Evolutionary conservation across 2,329 filamentous ascomycete species (phyloP).

Genomic region (Aureobasidium sp.): DNA sequence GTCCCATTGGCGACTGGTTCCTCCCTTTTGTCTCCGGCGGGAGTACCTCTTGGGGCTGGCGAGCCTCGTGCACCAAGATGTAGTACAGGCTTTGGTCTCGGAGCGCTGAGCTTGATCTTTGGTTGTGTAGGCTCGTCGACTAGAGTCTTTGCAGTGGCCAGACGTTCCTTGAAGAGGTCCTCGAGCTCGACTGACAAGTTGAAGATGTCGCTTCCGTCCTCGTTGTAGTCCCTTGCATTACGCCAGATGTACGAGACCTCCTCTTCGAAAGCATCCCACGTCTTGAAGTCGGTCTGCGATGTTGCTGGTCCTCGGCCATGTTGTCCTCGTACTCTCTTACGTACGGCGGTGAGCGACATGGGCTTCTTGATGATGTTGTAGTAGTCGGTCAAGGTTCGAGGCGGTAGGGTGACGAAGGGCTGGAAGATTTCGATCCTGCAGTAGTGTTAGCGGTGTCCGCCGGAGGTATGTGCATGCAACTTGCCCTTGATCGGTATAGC

Average conservation of each 20-base stretch:
- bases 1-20: slow-evolving; percentile 39
- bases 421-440: slow-evolving; percentile 61
- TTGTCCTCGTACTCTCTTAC: slow-evolving; percentile 67
- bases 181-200: slow-evolving; percentile 69
- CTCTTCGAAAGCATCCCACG: slow-evolving; percentile 73
- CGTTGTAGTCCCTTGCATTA: slow-evolving; percentile 84
- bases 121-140: slow-evolving; percentile 65
- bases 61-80: slow-evolving; percentile 31
- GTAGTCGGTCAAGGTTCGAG: slow-evolving; percentile 71
- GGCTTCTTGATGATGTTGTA: slow-evolving; percentile 77
- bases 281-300: slow-evolving; percentile 62
- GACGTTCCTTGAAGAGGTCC: slow-evolving; percentile 59
- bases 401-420: slow-evolving; percentile 70
- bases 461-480: slow-evolving; percentile 20
- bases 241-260: slow-evolving; percentile 75
- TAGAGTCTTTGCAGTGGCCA: slow-evolving; percentile 63
- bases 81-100: slow-evolving; percentile 35
- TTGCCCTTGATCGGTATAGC: slow-evolving; percentile 58
- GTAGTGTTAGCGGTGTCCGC: slow-evolving; percentile 15
- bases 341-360: slow-evolving; percentile 66
- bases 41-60: slow-evolving; percentile 38
- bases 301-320: slow-evolving; percentile 57
- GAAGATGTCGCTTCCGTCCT: slow-evolving; percentile 81
- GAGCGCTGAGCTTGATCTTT: slow-evolving; percentile 74
- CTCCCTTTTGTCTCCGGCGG: slow-evolving; percentile 49